These are phyloP conservation scores for Sugiyamaella castrensis DNA, from an alignment of 1,139 yeast genomes.

Conservation along the genomic window DNA sequence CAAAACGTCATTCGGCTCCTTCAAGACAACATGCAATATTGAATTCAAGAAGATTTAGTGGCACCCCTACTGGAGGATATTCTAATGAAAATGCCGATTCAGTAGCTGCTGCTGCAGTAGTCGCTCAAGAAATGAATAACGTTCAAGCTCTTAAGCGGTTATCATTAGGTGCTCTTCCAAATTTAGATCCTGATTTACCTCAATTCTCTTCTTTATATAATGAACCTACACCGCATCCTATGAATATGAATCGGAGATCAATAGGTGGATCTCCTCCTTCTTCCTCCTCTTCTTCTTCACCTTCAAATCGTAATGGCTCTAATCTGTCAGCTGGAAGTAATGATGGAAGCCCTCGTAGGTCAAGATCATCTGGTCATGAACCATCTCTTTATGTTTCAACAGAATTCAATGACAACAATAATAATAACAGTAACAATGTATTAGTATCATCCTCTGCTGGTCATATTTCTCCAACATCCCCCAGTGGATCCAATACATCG, in stretches of 20 bases:
- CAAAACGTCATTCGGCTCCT: slow-evolving; percentile 9
- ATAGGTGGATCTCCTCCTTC: slow-evolving; percentile 14
- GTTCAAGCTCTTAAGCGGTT: slow-evolving; percentile 48
- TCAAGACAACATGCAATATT: slow-evolving; percentile 3
- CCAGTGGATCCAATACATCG: neutral
- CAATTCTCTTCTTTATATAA: slow-evolving; percentile 20
- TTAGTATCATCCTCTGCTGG: neutral
- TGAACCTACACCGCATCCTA: slow-evolving; percentile 11
- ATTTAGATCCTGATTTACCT: slow-evolving; percentile 49
- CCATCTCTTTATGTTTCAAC: too few species aligned
- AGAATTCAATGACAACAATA: too few species aligned
- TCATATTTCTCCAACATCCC: neutral
- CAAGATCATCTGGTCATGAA: too few species aligned
- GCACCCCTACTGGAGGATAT: slow-evolving; percentile 1
- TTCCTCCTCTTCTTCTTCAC: slow-evolving; percentile 14
- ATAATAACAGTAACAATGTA: neutral
- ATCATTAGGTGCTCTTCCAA: slow-evolving; percentile 44
- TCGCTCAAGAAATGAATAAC: slow-evolving; percentile 49
- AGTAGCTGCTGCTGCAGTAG: slow-evolving; percentile 40
- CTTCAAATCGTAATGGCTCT: slow-evolving; percentile 10
- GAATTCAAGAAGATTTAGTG: slow-evolving; percentile 5
- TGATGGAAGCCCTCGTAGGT: neutral
- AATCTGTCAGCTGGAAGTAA: slow-evolving; percentile 1
- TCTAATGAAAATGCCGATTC: slow-evolving; percentile 22
- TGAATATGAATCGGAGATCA: slow-evolving; percentile 15